Conservation (phyloP, 2,329 filamentous ascomycete genomes). For the Pestalotiopsis sp. region DNA sequence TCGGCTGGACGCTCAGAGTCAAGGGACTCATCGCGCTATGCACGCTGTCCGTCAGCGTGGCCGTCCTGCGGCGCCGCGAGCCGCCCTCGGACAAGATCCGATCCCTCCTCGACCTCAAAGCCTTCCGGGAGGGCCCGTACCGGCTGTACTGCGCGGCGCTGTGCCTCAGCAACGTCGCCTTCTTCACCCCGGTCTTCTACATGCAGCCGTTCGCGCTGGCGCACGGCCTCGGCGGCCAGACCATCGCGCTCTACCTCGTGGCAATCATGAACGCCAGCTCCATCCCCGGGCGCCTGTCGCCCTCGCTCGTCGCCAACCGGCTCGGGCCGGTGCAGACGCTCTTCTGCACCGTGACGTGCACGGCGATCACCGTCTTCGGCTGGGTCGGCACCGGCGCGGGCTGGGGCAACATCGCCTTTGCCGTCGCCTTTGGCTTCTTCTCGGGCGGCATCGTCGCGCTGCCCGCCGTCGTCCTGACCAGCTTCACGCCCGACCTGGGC, state of each 20-base stretch:
- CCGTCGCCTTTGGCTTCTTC: constrained; percentile 46
- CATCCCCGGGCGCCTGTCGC: constrained; percentile 48
- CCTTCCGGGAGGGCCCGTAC: constrained; percentile 30
- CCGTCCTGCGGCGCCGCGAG: constrained; percentile 13
- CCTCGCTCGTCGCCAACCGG: constrained; percentile 42
- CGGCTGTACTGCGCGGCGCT: constrained; percentile 22
- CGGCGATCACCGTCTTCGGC: constrained; percentile 35
- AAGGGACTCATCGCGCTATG: constrained; percentile 35
- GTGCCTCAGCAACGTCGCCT: constrained; percentile 32
- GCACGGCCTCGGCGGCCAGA: constrained; percentile 29
- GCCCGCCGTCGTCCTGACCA: constrained; percentile 35
- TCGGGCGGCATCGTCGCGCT: constrained; percentile 44
- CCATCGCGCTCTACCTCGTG: constrained; percentile 44
- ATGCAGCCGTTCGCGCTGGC: constrained; percentile 41
- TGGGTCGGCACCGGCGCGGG: constrained; percentile 40
- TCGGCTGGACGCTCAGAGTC: constrained; percentile 35
- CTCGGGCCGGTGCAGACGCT: constrained; percentile 41
- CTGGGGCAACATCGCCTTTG: constrained; percentile 40
- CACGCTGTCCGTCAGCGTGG: constrained; percentile 26
- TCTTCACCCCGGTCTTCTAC: constrained; percentile 45
- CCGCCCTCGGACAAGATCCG: constrained; percentile 10
- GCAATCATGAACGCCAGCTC: constrained; percentile 52
- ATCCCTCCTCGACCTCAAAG: constrained; percentile 26
- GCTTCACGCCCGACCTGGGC: constrained; percentile 20
- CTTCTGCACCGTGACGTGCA: constrained; percentile 34